Evolutionary conservation across 805 yeast species (phyloP), one percentile per base, ranked within the genome.

Genomic region (Nakazawaea populi): DNA sequence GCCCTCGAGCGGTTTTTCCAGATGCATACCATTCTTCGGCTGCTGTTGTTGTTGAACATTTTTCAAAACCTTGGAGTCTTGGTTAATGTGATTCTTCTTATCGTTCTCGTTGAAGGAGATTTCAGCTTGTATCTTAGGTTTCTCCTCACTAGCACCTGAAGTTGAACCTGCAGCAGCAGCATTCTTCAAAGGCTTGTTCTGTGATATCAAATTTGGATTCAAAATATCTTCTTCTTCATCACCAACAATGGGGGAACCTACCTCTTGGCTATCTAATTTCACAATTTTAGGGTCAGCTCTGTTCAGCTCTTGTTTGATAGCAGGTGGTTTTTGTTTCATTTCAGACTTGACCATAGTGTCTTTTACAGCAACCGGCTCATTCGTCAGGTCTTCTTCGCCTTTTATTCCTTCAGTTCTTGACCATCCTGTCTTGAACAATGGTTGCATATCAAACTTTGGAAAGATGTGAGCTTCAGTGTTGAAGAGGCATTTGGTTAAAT

Each of bases 401-500:
- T n/a, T 27, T n/a, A 5, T 10, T 14, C 8, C 6, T n/a, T 30
- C 39, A n/a, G 42, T 46, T 55, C 84, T 74, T 39, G 60, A 58
- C 88, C 89, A 85, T 0, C 87, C 87, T 3, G 89, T 84, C 44
- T 70, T 71, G 60, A 83, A 80, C 50, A 63, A 57, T 8, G 77
- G 72, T 29, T 68, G 71, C 71, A 75, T 66, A 29, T 75, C 77
- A 53, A 89, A 79, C 39, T 71, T 75, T n/a, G 97, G 97, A 67
- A 90, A 80, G 37, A 96, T 94, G 64, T 90, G 97, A 0, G 96
- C 97, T 63, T 90, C 97, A 1, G 97, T 89, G 69, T 89, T 91
- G 73, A 88, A 89, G 5, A 91, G 89, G 49, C 83, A 77, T 52
- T 82, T 69, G 44, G 79, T 79, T 57, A 90, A 70, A 32, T 91